Percentiles rank a stretch among this genome's conserved stretches.
phyloP scores from a whole-genome alignment of 768 basidiomycete species.

The Clitopilus passeckerianus region DNA sequence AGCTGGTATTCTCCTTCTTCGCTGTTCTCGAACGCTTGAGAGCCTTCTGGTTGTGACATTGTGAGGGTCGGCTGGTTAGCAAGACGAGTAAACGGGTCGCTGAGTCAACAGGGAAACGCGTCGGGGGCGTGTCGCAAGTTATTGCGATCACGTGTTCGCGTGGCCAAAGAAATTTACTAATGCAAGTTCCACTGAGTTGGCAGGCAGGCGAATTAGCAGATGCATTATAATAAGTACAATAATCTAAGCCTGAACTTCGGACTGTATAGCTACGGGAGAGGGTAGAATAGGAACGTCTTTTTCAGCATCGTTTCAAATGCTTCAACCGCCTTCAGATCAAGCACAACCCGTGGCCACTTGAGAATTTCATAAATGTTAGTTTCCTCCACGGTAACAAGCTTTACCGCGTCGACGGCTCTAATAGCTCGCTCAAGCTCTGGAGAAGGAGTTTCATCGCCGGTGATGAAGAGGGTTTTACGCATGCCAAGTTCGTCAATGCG shows the following conservation, averaged over 20 bases:
- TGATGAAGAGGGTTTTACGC: constrained; percentile 73
- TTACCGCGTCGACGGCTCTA: constrained; percentile 67
- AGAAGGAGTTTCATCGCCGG: constrained; percentile 53
- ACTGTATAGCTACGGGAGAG: constrained; percentile 1
- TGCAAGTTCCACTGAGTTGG: not conserved
- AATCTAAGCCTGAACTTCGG: not conserved
- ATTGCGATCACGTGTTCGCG: constrained; percentile 11
- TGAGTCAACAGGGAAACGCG: constrained; percentile 6
- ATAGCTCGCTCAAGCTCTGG: constrained; percentile 55
- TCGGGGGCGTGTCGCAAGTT: not conserved
- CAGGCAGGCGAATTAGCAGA: not conserved
- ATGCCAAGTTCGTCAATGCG: constrained; percentile 63
- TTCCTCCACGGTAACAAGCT: constrained; percentile 57
- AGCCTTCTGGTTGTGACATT: constrained; percentile 56
- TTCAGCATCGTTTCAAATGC: constrained; percentile 62
- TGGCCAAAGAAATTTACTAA: not conserved
- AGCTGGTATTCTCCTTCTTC: constrained; percentile 54
- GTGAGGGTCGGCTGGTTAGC: not conserved
- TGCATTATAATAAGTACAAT: not conserved
- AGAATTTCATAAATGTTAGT: constrained; percentile 79
- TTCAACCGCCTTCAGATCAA: constrained; percentile 83
- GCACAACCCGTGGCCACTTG: constrained; percentile 75
- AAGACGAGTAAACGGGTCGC: constrained; percentile 5
- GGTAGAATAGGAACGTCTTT: constrained; percentile 31
- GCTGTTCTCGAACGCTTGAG: constrained; percentile 38